A percentile compares a stretch with the other conserved stretches of the same genome.
Evolutionary conservation across 2,329 filamentous ascomycete species (phyloP).

Genomic region (Fusarium pilosicola): DNA sequence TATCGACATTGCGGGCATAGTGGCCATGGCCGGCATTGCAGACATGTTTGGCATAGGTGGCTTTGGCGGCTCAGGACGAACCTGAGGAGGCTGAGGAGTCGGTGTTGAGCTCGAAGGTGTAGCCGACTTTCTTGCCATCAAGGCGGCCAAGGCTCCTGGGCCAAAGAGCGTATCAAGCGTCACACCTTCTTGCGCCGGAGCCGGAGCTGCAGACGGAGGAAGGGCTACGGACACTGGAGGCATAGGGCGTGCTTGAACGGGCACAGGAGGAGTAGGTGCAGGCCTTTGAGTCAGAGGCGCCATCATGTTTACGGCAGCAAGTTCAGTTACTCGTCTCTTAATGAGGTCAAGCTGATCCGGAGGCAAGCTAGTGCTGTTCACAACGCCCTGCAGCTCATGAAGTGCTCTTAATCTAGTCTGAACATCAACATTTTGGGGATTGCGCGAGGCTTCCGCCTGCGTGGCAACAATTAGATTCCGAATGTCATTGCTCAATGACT

Average conservation of each 20-base stretch:
- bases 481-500: conserved; percentile 81
- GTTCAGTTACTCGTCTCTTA: conserved; percentile 83
- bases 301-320: conserved; percentile 72
- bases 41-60: conserved; percentile 13
- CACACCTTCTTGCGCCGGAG: conserved; percentile 49
- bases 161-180: conserved; percentile 70
- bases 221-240: conserved; percentile 50
- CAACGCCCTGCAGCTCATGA: conserved; percentile 78
- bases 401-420: conserved; percentile 86
- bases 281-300: conserved; percentile 56
- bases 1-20: conserved; percentile 53
- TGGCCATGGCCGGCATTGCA: conserved; percentile 45
- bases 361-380: conserved; percentile 81
- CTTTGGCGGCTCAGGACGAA: conserved; percentile 17
- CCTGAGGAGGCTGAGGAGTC: conserved; percentile 49
- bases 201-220: conserved; percentile 46
- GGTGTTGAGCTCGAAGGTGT: conserved; percentile 61
- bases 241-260: conserved; percentile 46
- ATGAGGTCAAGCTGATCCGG: conserved; percentile 85
- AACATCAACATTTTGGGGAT: conserved; percentile 78
- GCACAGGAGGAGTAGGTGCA: conserved; percentile 51
- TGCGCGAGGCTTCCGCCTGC: conserved; percentile 78
- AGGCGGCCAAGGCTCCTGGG: conserved; percentile 66
- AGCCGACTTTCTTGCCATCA: conserved; percentile 65
- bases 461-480: conserved; percentile 78